Evolutionary conservation across 192 early-diverging fungal species (phyloP).

Genomic region (Dissophora globulifera): DNA sequence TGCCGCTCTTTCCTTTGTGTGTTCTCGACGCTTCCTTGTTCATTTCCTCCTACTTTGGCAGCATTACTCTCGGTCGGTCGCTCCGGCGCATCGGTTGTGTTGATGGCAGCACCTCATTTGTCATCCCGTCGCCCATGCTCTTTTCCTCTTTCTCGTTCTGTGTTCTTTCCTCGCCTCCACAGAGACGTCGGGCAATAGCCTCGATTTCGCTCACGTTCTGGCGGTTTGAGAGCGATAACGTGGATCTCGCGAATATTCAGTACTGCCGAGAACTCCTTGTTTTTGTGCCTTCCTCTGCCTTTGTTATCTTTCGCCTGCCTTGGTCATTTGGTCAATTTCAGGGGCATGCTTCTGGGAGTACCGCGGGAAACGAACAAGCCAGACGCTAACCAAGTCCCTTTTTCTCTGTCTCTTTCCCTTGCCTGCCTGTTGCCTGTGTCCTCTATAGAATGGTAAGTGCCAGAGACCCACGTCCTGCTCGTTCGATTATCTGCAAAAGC

Average conservation of each 20-base stretch:
- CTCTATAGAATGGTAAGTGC: conserved; percentile 19
- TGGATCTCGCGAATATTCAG: background rate
- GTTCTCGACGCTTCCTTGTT: no score
- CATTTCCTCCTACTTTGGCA: no score
- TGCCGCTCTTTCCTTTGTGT: no score
- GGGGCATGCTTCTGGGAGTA: background rate
- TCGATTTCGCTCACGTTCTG: background rate
- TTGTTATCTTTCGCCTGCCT: background rate
- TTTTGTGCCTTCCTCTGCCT: background rate
- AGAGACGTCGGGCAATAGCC: no score
- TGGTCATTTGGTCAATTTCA: conserved; percentile 7
- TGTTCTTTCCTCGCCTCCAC: no score
- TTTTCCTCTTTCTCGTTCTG: no score
- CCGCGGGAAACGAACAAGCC: background rate
- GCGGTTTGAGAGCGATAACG: background rate
- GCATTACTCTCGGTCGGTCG: no score
- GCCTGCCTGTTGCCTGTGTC: background rate
- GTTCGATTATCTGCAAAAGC: no score
- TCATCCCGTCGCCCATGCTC: no score
- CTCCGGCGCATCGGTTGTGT: no score
- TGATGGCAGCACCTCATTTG: no score
- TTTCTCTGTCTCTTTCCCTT: background rate
- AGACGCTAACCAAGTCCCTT: background rate
- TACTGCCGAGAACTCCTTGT: background rate
- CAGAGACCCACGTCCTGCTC: background rate